Evolutionary conservation across 805 yeast genomes (phyloP).

Genomic region (Saccharomycopsis schoenii): DNA sequence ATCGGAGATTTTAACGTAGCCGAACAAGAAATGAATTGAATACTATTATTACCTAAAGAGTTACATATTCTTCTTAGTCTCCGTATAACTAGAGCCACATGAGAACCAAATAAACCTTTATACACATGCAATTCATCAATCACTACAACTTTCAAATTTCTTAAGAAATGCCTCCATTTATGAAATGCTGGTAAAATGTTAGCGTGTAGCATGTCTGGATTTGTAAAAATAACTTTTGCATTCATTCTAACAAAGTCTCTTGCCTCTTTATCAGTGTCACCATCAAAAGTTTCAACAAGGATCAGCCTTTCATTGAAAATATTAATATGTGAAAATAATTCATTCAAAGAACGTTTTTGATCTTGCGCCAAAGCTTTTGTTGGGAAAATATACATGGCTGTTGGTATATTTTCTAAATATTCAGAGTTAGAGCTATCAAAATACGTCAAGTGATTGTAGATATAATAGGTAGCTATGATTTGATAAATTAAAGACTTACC

Average conservation of each 20-base stretch:
- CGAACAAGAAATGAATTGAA: slow-evolving; percentile 80
- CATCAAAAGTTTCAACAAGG: slow-evolving; percentile 78
- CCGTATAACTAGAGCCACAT: slow-evolving; percentile 79
- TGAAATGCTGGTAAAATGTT: slow-evolving; percentile 72
- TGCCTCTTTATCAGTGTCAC: slow-evolving; percentile 65
- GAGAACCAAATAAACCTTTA: slow-evolving; percentile 85
- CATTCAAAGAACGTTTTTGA: slow-evolving; percentile 72
- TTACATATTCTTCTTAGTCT: slow-evolving; percentile 60
- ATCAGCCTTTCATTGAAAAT: slow-evolving; percentile 28
- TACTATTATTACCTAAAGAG: slow-evolving; percentile 38
- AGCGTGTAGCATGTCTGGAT: slow-evolving; percentile 89
- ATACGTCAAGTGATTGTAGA: slow-evolving; percentile 8
- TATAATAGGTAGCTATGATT: slow-evolving; percentile 58
- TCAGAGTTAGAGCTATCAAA: slow-evolving; percentile 16
- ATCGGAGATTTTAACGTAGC: slow-evolving; percentile 80
- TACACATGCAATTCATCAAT: slow-evolving; percentile 84
- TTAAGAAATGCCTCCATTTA: slow-evolving; percentile 62
- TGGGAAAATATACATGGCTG: slow-evolving; percentile 86
- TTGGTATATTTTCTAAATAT: slow-evolving; percentile 32
- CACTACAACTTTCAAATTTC: slow-evolving; percentile 59
- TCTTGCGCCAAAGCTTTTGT: slow-evolving; percentile 98
- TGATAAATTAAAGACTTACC: slow-evolving; percentile 94
- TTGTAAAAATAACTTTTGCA: slow-evolving; percentile 80
- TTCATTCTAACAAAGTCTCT: slow-evolving; percentile 45
- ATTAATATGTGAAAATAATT: slow-evolving; percentile 42